A percentile compares a stretch with the other conserved stretches of the same genome.
These are phyloP conservation scores for Colletotrichum phormii DNA, from an alignment of 2,329 filamentous ascomycete genomes.

Conservation along the genomic window DNA sequence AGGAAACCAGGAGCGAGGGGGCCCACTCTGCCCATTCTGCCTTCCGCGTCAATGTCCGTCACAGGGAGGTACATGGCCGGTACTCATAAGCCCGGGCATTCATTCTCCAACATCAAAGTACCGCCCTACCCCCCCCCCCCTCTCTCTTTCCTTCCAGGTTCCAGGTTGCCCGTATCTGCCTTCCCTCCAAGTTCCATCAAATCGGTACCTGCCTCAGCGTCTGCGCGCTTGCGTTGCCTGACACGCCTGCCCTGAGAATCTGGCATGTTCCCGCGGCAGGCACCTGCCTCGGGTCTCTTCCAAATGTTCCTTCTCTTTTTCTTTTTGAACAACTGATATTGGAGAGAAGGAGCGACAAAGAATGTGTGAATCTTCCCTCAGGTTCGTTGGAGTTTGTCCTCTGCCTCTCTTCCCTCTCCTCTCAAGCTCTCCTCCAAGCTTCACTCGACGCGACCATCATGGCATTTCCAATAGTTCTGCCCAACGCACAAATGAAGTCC, in stretches of 20 bases:
- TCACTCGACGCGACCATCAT: background rate
- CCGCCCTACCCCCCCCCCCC: background rate
- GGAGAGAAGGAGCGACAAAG: background rate
- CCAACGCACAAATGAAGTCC: background rate
- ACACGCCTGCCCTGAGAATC: background rate
- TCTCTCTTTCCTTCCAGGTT: background rate
- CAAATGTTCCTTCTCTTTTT: background rate
- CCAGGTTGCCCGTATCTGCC: background rate
- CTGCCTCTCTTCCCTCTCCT: background rate
- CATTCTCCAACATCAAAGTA: background rate
- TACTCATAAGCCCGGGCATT: background rate
- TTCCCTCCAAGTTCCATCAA: background rate
- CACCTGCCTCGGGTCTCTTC: background rate
- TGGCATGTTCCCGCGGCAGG: background rate
- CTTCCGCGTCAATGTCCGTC: conserved; percentile 11
- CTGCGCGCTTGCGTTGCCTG: conserved; percentile 25
- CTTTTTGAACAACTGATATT: background rate
- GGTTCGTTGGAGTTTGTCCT: too few relatives aligned
- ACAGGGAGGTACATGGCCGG: background rate
- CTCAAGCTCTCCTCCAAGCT: background rate
- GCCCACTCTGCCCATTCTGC: conserved; percentile 18
- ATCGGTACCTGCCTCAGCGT: conserved; percentile 22
- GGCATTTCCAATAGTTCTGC: conserved; percentile 8
- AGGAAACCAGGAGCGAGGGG: conserved; percentile 19
- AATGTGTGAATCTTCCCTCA: background rate